phyloP scores from a whole-genome alignment of 306 rosid genomes.

The Luffa acutangula region DNA sequence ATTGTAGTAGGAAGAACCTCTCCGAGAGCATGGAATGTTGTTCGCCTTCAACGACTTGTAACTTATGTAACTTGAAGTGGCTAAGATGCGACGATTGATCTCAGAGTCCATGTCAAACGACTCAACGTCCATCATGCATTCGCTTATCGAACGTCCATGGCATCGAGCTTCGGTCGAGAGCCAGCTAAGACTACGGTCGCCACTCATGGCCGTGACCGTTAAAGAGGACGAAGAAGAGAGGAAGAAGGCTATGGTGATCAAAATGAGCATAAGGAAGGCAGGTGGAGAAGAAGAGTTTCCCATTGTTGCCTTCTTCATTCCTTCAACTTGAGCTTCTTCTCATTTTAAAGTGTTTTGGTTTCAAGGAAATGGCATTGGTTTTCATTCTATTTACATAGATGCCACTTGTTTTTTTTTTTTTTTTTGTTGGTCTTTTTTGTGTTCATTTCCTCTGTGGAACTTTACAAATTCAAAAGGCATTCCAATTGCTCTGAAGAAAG shows the following conservation, averaged over 20 bases:
- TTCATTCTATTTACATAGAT: slow-evolving; percentile 4
- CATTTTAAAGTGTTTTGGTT: slow-evolving; percentile 8
- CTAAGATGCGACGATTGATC: slow-evolving; percentile 63
- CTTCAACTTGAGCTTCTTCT: background rate
- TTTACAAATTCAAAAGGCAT: slow-evolving; percentile 32
- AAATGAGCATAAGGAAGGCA: slow-evolving; percentile 14
- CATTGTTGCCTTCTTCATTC: slow-evolving; percentile 17
- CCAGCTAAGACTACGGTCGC: slow-evolving; percentile 29
- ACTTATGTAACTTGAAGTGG: slow-evolving; percentile 62
- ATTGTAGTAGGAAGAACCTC: slow-evolving; percentile 82
- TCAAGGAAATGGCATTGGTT: slow-evolving; percentile 7
- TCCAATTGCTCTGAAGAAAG: slow-evolving; percentile 47
- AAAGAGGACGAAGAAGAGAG: background rate
- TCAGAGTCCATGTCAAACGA: slow-evolving; percentile 37
- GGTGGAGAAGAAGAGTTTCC: slow-evolving; percentile 19
- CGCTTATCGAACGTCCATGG: slow-evolving; percentile 44
- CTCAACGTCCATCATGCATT: slow-evolving; percentile 42
- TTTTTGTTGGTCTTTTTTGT: background rate
- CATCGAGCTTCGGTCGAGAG: slow-evolving; percentile 24
- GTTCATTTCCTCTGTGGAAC: slow-evolving; percentile 6
- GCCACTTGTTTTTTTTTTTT: background rate
- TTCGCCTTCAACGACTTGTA: slow-evolving; percentile 58
- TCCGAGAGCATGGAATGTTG: slow-evolving; percentile 68
- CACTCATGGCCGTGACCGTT: background rate
- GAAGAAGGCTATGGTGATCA: slow-evolving; percentile 9